Percentiles rank a stretch among this genome's conserved stretches.
These are phyloP conservation scores for Curvularia verruculosa DNA, from an alignment of 2,329 filamentous ascomycete species.

Conservation along the genomic window DNA sequence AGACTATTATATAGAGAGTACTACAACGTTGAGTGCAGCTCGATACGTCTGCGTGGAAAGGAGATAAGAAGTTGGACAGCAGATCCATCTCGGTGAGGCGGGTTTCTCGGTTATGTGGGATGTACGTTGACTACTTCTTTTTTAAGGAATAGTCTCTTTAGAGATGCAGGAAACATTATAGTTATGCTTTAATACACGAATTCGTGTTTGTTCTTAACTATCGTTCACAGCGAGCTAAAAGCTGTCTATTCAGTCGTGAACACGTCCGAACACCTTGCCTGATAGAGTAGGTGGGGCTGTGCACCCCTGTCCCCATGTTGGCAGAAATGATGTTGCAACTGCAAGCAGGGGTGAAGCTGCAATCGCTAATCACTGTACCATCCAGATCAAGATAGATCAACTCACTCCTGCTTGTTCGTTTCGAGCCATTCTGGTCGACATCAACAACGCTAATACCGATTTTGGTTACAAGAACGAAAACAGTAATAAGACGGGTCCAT, in stretches of 20 bases:
- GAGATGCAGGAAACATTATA: neutral
- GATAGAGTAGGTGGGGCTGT: neutral
- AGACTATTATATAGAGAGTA: neutral
- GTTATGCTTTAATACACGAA: neutral
- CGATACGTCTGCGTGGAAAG: neutral
- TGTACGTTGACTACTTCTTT: neutral
- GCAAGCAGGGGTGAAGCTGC: neutral
- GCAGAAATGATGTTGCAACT: neutral
- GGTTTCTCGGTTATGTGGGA: constrained; percentile 3
- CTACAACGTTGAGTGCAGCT: neutral
- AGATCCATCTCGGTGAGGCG: constrained; percentile 3
- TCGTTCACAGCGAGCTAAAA: neutral
- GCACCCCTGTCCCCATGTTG: neutral
- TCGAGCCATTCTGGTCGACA: neutral
- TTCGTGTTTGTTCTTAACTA: neutral
- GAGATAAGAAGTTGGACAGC: neutral
- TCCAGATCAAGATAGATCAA: neutral
- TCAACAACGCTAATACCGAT: neutral
- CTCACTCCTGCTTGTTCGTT: neutral
- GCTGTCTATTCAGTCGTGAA: neutral
- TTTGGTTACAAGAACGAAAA: neutral
- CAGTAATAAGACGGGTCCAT: neutral
- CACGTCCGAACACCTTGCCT: neutral
- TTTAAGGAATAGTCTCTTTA: neutral
- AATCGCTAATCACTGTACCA: too few relatives aligned